Evolutionary conservation across 306 rosid species (phyloP).

Genomic region (Dalbergia cochinchinensis): DNA sequence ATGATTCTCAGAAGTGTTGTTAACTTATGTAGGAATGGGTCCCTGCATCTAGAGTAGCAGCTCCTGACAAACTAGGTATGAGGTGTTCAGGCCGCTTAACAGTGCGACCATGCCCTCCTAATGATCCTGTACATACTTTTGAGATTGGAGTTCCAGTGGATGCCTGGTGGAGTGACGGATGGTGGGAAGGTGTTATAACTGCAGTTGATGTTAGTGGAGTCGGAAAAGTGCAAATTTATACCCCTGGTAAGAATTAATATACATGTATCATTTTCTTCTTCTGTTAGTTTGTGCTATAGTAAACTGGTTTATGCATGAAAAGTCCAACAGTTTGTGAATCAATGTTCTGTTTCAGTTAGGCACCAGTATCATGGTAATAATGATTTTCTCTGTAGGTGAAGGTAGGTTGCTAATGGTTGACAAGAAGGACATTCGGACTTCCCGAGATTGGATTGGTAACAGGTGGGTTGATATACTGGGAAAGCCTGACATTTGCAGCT

Average conservation of each 20-base stretch:
- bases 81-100: conserved; percentile 78
- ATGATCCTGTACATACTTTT: conserved; percentile 40
- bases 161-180: conserved; percentile 86
- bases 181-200: conserved; percentile 89
- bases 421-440: conserved; percentile 60
- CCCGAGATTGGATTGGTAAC: conserved; percentile 73
- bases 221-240: conserved; percentile 68
- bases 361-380: conserved; percentile 34
- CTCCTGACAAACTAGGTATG: conserved; percentile 74
- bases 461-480: conserved; percentile 67
- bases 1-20: conserved; percentile 38
- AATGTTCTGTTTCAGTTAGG: conserved; percentile 22
- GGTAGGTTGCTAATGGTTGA: conserved; percentile 55
- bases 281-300: conserved; percentile 5
- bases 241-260: conserved; percentile 63
- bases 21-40: conserved; percentile 79
- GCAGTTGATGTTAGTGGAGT: conserved; percentile 54
- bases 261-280: background rate
- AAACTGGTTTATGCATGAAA: conserved; percentile 35
- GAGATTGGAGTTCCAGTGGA: conserved; percentile 79
- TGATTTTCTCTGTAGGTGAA: conserved; percentile 66
- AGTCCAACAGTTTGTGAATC: conserved; percentile 39
- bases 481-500: conserved; percentile 61
- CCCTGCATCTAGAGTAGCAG: conserved; percentile 69
- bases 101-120: conserved; percentile 69